Conservation (phyloP, 2,329 filamentous ascomycete genomes). For the Emergomyces africanus region DNA sequence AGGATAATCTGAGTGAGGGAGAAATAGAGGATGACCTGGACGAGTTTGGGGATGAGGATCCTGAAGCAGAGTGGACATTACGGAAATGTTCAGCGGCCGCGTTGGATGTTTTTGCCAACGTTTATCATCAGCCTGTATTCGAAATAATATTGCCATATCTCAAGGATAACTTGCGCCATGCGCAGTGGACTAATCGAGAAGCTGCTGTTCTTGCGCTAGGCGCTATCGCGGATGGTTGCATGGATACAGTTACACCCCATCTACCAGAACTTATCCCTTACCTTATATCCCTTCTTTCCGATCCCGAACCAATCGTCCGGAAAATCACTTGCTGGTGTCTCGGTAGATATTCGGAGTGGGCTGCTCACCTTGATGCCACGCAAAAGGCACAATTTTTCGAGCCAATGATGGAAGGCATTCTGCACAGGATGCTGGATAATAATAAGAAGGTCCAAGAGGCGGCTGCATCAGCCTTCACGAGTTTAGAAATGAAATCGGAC, state of each 20-base stretch:
- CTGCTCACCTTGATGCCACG: constrained; percentile 56
- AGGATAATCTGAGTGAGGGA: constrained; percentile 74
- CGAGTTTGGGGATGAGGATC: constrained; percentile 56
- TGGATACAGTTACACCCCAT: constrained; percentile 78
- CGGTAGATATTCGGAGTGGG: constrained; percentile 87
- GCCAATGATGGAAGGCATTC: constrained; percentile 92
- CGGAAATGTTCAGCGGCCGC: constrained; percentile 95
- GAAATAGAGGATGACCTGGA: constrained; percentile 60
- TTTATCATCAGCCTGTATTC: constrained; percentile 82
- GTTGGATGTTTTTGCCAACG: constrained; percentile 81
- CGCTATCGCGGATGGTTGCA: constrained; percentile 88
- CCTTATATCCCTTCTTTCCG: constrained; percentile 71
- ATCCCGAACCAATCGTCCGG: constrained; percentile 77
- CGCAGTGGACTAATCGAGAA: constrained; percentile 84
- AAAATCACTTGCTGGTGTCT: constrained; percentile 98
- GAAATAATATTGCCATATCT: constrained; percentile 85
- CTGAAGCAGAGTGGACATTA: constrained; percentile 88
- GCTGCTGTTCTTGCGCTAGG: constrained; percentile 89
- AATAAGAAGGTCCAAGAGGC: constrained; percentile 99
- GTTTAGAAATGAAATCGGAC: constrained; percentile 86
- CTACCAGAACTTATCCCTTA: constrained; percentile 84
- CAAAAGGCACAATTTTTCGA: constrained; percentile 72
- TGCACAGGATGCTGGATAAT: constrained; percentile 86
- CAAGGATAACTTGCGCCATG: constrained; percentile 74
- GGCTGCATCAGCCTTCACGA: constrained; percentile 88